phyloP scores from a whole-genome alignment of 208 protist species.

The Wallacemonas collosoma region DNA sequence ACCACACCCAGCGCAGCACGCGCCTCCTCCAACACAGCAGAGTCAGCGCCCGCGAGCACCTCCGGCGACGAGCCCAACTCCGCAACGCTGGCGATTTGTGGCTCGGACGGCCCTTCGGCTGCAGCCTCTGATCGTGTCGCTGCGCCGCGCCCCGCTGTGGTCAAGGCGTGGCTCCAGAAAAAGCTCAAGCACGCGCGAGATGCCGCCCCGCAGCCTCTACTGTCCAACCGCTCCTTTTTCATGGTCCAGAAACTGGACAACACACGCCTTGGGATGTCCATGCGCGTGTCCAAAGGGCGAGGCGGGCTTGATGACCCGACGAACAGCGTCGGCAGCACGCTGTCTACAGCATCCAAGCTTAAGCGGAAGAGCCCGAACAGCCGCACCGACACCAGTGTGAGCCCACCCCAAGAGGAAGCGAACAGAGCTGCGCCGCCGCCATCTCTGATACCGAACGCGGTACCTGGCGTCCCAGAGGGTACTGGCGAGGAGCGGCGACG shows the following conservation, averaged over 20 bases:
- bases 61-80: too few species aligned
- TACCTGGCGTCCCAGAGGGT: not conserved
- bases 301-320: not conserved
- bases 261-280: slow-evolving; percentile 7
- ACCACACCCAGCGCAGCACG: too few species aligned
- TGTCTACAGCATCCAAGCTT: not conserved
- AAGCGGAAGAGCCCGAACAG: too few species aligned
- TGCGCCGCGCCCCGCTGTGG: not conserved
- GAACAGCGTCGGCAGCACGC: not conserved
- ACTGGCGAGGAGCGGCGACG: not conserved
- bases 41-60: too few species aligned
- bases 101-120: too few species aligned
- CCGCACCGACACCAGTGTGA: too few species aligned
- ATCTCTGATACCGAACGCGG: slow-evolving; percentile 9
- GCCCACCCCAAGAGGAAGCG: too few species aligned
- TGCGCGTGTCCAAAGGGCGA: not conserved
- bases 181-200: not conserved
- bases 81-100: too few species aligned
- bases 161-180: slow-evolving; percentile 12
- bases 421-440: not conserved
- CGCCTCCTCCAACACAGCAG: too few species aligned
- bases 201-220: slow-evolving; percentile 21
- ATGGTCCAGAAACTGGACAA: slow-evolving; percentile 40
- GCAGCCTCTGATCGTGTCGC: too few species aligned
- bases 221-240: slow-evolving; percentile 60